phyloP scores from a whole-genome alignment of 2,329 filamentous ascomycete genomes.

The Aspergillus proliferans region DNA sequence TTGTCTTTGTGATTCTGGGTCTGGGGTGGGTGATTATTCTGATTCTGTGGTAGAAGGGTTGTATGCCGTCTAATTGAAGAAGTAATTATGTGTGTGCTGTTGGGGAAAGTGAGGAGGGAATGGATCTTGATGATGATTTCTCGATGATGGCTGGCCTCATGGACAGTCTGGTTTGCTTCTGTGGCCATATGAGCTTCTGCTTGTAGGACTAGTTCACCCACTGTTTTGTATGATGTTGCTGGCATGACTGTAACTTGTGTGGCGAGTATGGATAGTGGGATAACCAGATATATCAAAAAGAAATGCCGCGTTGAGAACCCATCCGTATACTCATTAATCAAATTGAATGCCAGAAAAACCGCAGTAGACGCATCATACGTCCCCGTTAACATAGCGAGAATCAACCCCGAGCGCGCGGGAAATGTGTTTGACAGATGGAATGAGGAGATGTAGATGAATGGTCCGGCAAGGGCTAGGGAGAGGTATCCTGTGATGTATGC shows the following conservation, averaged over 20 bases:
- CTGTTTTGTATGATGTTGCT: conserved; percentile 70
- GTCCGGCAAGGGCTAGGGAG: conserved; percentile 69
- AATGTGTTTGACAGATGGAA: conserved; percentile 84
- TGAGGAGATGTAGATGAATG: conserved; percentile 74
- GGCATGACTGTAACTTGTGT: conserved; percentile 69
- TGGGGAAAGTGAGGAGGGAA: conserved; percentile 9
- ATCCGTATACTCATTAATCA: conserved; percentile 58
- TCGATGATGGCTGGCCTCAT: conserved; percentile 49
- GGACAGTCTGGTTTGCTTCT: conserved; percentile 50
- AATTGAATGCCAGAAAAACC: conserved; percentile 66
- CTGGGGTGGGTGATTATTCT: background rate
- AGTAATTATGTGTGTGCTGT: conserved; percentile 51
- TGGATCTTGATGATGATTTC: conserved; percentile 41
- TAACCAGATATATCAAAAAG: conserved; percentile 65
- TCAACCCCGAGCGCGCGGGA: conserved; percentile 67
- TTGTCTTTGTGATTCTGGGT: background rate
- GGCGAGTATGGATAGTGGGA: conserved; percentile 61
- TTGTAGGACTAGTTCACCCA: conserved; percentile 73
- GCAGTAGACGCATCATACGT: conserved; percentile 80
- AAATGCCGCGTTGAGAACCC: conserved; percentile 61
- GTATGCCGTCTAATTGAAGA: conserved; percentile 41
- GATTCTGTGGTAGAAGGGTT: conserved; percentile 1
- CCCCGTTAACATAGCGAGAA: conserved; percentile 71
- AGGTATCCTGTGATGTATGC: conserved; percentile 68
- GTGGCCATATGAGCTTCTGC: conserved; percentile 52